These are phyloP conservation scores for Xerocomellus dryophilus DNA, from an alignment of 768 basidiomycete genomes.

Conservation along the genomic window DNA sequence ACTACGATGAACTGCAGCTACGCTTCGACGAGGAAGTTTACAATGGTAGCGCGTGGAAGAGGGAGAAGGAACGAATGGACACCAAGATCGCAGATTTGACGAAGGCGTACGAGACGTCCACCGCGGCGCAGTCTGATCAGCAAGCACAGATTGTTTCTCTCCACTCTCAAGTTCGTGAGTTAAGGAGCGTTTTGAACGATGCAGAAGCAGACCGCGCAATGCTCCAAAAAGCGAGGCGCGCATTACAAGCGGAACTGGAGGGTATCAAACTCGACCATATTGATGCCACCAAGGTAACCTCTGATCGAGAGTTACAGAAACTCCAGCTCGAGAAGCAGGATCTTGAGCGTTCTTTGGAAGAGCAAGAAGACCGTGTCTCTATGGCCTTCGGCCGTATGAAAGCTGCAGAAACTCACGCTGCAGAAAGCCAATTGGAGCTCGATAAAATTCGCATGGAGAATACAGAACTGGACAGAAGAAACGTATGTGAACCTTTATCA, in stretches of 20 bases:
- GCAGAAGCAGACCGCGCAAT: conserved; percentile 78
- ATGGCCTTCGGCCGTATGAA: conserved; percentile 77
- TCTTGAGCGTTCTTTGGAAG: conserved; percentile 71
- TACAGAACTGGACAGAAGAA: conserved; percentile 72
- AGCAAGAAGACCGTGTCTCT: conserved; percentile 69
- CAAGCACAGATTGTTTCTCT: conserved; percentile 80
- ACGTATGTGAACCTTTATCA: conserved; percentile 44
- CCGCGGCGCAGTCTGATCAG: conserved; percentile 71
- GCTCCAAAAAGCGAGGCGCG: conserved; percentile 77
- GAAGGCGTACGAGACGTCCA: conserved; percentile 72
- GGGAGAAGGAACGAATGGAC: conserved; percentile 84
- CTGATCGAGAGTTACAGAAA: conserved; percentile 71
- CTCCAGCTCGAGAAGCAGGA: conserved; percentile 81
- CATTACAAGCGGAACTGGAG: conserved; percentile 77
- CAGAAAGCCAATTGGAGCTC: conserved; percentile 73
- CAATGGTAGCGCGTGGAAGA: conserved; percentile 78
- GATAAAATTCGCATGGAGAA: conserved; percentile 78
- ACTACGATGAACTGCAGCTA: conserved; percentile 72
- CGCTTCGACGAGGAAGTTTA: conserved; percentile 76
- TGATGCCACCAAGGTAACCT: conserved; percentile 65
- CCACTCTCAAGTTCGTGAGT: conserved; percentile 82
- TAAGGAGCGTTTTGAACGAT: conserved; percentile 78
- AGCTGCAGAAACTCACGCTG: conserved; percentile 73
- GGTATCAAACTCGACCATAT: conserved; percentile 73
- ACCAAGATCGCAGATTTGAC: conserved; percentile 75